These are phyloP conservation scores for Metarhizium anisopliae DNA, from an alignment of 2,329 filamentous ascomycete species.

Conservation along the genomic window DNA sequence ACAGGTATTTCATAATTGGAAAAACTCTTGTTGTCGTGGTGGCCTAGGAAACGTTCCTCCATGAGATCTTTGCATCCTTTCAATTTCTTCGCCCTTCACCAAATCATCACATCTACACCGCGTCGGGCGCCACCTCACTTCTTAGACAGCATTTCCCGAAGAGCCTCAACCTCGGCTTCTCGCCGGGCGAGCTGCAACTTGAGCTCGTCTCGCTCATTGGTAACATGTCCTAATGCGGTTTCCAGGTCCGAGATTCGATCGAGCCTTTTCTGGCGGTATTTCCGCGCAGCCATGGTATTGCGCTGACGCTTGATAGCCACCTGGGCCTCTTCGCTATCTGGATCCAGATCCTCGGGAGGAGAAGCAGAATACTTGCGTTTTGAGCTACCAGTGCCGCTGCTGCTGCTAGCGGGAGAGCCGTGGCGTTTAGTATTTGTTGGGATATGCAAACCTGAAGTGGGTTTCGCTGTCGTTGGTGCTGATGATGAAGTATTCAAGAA, in stretches of 20 bases:
- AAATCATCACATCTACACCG: too few relatives aligned
- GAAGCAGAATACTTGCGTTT: conserved; percentile 10
- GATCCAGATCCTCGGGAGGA: conserved; percentile 9
- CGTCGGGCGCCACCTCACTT: conserved; percentile 11
- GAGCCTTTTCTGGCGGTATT: conserved; percentile 62
- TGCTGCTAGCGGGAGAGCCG: conserved; percentile 4
- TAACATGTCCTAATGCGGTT: conserved; percentile 46
- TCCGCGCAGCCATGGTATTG: conserved; percentile 63
- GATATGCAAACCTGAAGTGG: background rate
- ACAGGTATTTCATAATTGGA: background rate
- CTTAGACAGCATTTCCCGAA: conserved; percentile 39
- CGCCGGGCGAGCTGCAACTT: conserved; percentile 52
- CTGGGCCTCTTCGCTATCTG: conserved; percentile 12
- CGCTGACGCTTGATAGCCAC: conserved; percentile 49
- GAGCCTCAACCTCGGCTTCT: conserved; percentile 55
- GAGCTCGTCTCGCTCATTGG: conserved; percentile 54
- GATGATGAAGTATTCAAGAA: conserved; percentile 1
- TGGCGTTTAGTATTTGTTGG: background rate
- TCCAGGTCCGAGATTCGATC: conserved; percentile 58
- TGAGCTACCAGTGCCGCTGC: conserved; percentile 8
- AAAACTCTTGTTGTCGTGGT: background rate
- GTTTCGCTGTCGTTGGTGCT: background rate
- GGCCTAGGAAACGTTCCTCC: background rate
- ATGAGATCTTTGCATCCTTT: background rate
- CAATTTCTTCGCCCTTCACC: background rate